Evolutionary conservation across 2,329 filamentous ascomycete species (phyloP).

Genomic region (Colletotrichum filicis): DNA sequence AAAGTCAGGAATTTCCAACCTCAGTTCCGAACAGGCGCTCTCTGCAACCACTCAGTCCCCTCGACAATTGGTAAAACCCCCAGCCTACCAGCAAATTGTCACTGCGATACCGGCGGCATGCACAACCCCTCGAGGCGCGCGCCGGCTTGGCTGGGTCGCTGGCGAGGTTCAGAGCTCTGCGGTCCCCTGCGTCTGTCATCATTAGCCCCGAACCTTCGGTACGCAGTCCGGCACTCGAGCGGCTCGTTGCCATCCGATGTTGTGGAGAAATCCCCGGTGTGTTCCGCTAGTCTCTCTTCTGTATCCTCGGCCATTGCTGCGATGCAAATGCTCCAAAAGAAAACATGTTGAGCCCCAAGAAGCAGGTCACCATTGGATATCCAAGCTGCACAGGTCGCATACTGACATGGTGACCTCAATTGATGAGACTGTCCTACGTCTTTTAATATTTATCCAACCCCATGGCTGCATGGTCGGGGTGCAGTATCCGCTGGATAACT

Average conservation of each 20-base stretch:
- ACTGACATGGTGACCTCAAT: not conserved
- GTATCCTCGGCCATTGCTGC: not conserved
- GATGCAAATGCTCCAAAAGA: not conserved
- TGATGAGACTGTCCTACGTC: not conserved
- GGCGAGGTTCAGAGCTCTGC: slow-evolving; percentile 3
- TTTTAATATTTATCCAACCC: slow-evolving; percentile 7
- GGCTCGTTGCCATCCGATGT: slow-evolving; percentile 18
- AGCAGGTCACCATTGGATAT: not conserved
- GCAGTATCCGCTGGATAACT: not conserved
- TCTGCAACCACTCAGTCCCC: not conserved
- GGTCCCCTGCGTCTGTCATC: not conserved
- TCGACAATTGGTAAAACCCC: not conserved
- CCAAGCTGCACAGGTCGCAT: not conserved
- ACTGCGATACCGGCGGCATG: slow-evolving; percentile 22
- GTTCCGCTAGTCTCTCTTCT: not conserved
- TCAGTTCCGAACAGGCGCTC: not conserved
- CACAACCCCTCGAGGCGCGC: not conserved
- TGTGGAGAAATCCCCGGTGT: slow-evolving; percentile 7
- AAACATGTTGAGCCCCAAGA: not conserved
- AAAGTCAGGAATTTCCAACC: not conserved
- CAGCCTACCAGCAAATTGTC: not conserved
- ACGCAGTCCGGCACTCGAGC: slow-evolving; percentile 6
- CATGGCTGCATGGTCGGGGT: not conserved
- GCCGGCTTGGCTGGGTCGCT: not conserved
- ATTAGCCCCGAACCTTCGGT: slow-evolving; percentile 9